Base-by-base conservation (phyloP, 169 alveolate species). In the Hammondia hammondi region DNA sequence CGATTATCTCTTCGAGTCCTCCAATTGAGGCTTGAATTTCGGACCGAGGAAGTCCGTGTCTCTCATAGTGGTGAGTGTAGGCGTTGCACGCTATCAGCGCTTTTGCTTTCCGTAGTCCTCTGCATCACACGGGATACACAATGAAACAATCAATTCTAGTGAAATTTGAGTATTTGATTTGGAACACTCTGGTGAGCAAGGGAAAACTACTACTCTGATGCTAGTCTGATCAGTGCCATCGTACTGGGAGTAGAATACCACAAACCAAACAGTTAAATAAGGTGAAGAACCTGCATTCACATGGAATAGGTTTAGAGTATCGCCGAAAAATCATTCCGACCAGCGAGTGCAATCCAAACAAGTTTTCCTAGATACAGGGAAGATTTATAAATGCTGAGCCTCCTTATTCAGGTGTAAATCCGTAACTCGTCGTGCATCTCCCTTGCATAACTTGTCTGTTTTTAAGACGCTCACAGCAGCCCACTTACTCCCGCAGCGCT, bases 111-210 rank as follows among this genome's bases (percentile, higher is more conserved):
- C 46, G 24, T 17, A 73, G 46, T 27, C 43, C 85, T 37, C 85
- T 73, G 85, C 77, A 67, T 21, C 35, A 67, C 77, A 67, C 24
- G 52, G 70, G 93, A 46, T 56, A 52, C 88, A 90, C 29, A 43
- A 87, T 82, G 48, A 32, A 32, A 14, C 4, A 67, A 3, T 61
- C n/a, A 71, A 67, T 39, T 3, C 10, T 70, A 89, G 46, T 35
- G 88, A 14, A 21, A 35, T 43, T 46, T 67, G 72, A 29, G 14
- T 0, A 24, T 71, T 71, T 71, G 81, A 10, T n/a, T 29, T 24
- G 39, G 37, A 71, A 71, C 43, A n/a, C 10, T 24, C n/a, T 27
- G 29, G 73, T 39, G 43, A 39, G 43, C 43, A 2, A 39, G 43
- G 43, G 43, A 39, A 39, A 39, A 39, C 43, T 39, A 39, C 43